phyloP scores from a whole-genome alignment of 2,329 filamentous ascomycete genomes.

The Ascochyta viciae-villosae region DNA sequence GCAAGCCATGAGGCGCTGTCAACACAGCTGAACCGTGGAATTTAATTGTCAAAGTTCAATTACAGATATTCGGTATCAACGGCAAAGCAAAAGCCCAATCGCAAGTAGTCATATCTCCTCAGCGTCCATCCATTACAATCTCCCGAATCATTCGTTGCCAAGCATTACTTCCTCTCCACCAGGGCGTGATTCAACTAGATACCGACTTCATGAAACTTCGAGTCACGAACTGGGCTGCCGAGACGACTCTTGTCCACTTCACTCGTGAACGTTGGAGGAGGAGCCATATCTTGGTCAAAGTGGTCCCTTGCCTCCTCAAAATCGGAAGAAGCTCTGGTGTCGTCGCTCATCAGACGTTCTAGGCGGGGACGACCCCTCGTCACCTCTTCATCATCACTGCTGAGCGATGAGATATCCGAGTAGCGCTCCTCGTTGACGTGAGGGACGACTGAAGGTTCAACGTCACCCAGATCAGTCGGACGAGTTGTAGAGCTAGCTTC shows the following conservation, averaged over 20 bases:
- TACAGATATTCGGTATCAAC: slow-evolving; percentile 8
- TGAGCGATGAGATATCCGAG: slow-evolving; percentile 48
- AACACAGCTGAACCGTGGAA: background rate
- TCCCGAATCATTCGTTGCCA: slow-evolving; percentile 3
- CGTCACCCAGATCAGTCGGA: slow-evolving; percentile 22
- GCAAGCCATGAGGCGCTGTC: background rate
- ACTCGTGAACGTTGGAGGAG: slow-evolving; percentile 49
- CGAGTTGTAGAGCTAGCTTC: slow-evolving; percentile 15
- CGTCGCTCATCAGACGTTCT: slow-evolving; percentile 30
- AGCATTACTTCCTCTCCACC: background rate
- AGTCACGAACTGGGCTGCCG: slow-evolving; percentile 43
- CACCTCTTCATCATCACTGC: slow-evolving; percentile 23
- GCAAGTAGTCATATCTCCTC: background rate
- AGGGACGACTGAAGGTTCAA: slow-evolving; percentile 24
- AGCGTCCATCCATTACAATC: slow-evolving; percentile 7
- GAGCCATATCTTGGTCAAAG: slow-evolving; percentile 56
- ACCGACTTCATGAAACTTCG: slow-evolving; percentile 45
- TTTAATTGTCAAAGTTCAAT: background rate
- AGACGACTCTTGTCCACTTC: slow-evolving; percentile 32
- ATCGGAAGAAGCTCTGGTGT: slow-evolving; percentile 51
- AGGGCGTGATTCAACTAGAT: slow-evolving; percentile 20
- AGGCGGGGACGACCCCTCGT: slow-evolving; percentile 30
- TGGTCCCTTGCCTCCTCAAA: slow-evolving; percentile 61
- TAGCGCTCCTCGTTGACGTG: slow-evolving; percentile 24
- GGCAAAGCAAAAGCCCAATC: slow-evolving; percentile 1